A percentile compares a stretch with the other conserved stretches of the same genome.
These are phyloP conservation scores for Teratosphaeria nubilosa DNA, from an alignment of 2,329 filamentous ascomycete species.

Conservation along the genomic window DNA sequence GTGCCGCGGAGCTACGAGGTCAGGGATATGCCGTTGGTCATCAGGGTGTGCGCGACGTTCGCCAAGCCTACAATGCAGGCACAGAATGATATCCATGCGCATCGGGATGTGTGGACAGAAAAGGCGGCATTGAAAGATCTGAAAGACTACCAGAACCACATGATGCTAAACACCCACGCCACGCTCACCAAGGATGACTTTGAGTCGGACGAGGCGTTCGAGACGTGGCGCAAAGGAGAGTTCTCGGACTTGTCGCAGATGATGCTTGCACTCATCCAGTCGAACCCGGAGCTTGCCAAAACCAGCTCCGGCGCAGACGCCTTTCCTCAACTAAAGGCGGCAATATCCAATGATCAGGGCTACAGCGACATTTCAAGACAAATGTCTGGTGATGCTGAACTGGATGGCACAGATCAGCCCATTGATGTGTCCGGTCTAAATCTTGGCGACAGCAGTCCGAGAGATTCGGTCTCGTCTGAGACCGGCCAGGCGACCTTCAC, in stretches of 20 bases:
- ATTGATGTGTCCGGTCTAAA: slow-evolving; percentile 58
- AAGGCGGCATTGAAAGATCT: slow-evolving; percentile 82
- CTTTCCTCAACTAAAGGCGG: slow-evolving; percentile 16
- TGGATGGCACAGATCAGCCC: slow-evolving; percentile 54
- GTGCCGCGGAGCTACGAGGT: slow-evolving; percentile 82
- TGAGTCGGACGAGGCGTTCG: slow-evolving; percentile 77
- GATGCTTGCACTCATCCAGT: slow-evolving; percentile 82
- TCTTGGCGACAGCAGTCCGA: slow-evolving; percentile 38
- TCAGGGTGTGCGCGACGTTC: slow-evolving; percentile 79
- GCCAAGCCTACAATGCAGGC: slow-evolving; percentile 67
- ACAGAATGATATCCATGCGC: slow-evolving; percentile 76
- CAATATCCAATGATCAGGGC: slow-evolving; percentile 22
- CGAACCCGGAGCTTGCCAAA: slow-evolving; percentile 76
- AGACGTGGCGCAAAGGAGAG: slow-evolving; percentile 86
- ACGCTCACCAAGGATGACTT: slow-evolving; percentile 81
- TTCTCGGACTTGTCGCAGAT: slow-evolving; percentile 78
- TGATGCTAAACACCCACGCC: slow-evolving; percentile 67
- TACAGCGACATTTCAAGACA: slow-evolving; percentile 37
- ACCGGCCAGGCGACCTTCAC: slow-evolving; percentile 50
- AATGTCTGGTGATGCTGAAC: slow-evolving; percentile 31
- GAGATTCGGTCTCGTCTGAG: slow-evolving; percentile 27
- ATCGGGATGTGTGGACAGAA: slow-evolving; percentile 78
- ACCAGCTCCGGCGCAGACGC: slow-evolving; percentile 46
- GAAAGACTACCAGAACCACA: slow-evolving; percentile 82
- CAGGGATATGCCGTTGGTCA: slow-evolving; percentile 92